Evolutionary conservation across 2,329 filamentous ascomycete genomes (phyloP).

Genomic region (Ophioceras dolichostomum): DNA sequence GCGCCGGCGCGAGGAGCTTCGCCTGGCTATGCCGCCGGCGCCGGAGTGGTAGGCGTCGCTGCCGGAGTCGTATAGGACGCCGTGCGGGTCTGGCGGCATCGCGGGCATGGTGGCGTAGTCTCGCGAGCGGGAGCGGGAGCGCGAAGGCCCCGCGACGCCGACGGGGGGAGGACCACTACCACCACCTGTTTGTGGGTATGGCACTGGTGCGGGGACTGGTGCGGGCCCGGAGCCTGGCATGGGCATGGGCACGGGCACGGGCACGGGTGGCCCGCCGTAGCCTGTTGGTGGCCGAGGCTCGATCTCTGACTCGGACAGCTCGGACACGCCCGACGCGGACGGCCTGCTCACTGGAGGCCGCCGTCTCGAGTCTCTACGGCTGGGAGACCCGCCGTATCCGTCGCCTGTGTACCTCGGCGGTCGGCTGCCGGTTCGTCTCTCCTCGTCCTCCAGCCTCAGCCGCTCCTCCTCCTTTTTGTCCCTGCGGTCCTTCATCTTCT

Average conservation of each 20-base stretch:
- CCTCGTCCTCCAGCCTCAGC: slow-evolving; percentile 33
- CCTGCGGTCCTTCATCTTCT: slow-evolving; percentile 47
- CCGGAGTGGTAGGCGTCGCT: slow-evolving; percentile 28
- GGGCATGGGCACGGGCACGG: slow-evolving; percentile 3
- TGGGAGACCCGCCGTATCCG: slow-evolving; percentile 41
- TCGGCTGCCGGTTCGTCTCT: slow-evolving; percentile 44
- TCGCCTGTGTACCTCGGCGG: slow-evolving; percentile 60
- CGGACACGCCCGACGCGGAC: slow-evolving; percentile 13
- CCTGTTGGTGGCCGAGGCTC: slow-evolving; percentile 20
- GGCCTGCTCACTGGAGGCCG: slow-evolving; percentile 8
- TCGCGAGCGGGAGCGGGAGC: slow-evolving; percentile 28
- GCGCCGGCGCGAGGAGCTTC: slow-evolving; percentile 32
- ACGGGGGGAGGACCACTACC: slow-evolving; percentile 4
- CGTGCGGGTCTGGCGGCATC: slow-evolving; percentile 39
- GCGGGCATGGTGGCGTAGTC: slow-evolving; percentile 33
- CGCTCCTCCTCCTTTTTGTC: slow-evolving; percentile 40
- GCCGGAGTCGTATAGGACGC: slow-evolving; percentile 27
- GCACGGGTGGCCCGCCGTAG: not conserved
- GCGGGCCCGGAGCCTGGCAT: too few relatives aligned
- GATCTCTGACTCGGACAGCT: slow-evolving; percentile 19
- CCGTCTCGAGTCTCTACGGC: slow-evolving; percentile 23
- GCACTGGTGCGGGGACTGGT: not conserved
- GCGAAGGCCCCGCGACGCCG: slow-evolving; percentile 12
- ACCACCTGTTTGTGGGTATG: too few relatives aligned
- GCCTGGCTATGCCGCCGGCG: slow-evolving; percentile 21